A percentile compares a stretch with the other conserved stretches of the same genome.
Conservation (phyloP, 176 grass and related monocot species). For the Oryza rufipogon region DNA sequence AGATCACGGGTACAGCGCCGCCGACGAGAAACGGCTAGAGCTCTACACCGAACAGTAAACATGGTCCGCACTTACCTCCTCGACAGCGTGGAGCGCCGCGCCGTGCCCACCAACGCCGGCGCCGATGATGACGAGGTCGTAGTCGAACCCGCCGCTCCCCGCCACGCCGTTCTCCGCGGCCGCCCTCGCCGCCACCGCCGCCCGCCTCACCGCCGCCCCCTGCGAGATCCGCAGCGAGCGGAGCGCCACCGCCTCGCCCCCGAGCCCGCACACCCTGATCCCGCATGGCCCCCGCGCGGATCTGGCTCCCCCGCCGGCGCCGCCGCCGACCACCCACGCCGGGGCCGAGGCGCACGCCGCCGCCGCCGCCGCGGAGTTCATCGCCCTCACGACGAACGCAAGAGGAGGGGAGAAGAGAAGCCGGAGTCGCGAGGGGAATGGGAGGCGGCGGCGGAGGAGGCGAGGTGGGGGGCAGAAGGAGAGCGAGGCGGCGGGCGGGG, state of each 20-base stretch:
- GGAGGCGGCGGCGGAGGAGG: constrained; percentile 7
- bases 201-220: constrained; percentile 8
- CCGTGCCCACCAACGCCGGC: constrained; percentile 85
- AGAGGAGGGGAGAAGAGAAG: neutral
- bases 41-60: neutral
- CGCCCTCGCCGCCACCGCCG: neutral
- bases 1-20: neutral
- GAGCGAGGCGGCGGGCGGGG: neutral
- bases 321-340: neutral
- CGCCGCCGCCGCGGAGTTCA: constrained; percentile 40
- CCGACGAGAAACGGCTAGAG: neutral
- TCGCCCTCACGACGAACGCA: neutral
- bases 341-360: constrained; percentile 35
- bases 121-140: constrained; percentile 90
- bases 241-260: constrained; percentile 37
- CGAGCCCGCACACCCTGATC: constrained; percentile 55
- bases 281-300: constrained; percentile 30
- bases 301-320: constrained; percentile 27
- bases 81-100: constrained; percentile 83
- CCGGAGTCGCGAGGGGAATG: neutral
- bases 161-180: constrained; percentile 38
- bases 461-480: neutral
- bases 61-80: constrained; percentile 49
- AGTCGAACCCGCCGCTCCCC: constrained; percentile 60
- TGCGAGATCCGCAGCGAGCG: constrained; percentile 37